phyloP scores from a whole-genome alignment of 2,329 filamentous ascomycete species.

The Trichocomaceae sp. region DNA sequence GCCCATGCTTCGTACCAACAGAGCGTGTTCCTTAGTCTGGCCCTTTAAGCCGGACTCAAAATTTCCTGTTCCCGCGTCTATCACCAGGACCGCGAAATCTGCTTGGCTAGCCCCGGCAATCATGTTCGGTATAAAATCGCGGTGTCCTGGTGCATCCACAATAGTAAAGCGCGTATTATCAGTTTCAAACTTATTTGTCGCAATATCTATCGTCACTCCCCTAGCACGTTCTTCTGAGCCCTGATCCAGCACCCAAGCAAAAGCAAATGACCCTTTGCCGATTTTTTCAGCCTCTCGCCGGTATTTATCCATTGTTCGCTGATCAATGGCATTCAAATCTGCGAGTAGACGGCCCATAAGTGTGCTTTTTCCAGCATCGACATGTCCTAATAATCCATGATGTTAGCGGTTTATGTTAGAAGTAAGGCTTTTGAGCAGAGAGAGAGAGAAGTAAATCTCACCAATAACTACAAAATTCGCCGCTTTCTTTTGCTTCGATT shows the following conservation, averaged over 20 bases:
- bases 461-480: slow-evolving; percentile 91
- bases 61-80: slow-evolving; percentile 82
- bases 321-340: slow-evolving; percentile 80
- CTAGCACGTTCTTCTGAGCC: slow-evolving; percentile 79
- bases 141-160: slow-evolving; percentile 87
- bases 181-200: slow-evolving; percentile 90
- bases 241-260: slow-evolving; percentile 96
- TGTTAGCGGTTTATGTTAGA: neutral
- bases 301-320: slow-evolving; percentile 82
- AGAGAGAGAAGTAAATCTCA: slow-evolving; percentile 37
- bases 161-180: slow-evolving; percentile 84
- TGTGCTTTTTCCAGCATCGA: slow-evolving; percentile 96
- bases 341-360: slow-evolving; percentile 91
- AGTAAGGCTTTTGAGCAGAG: neutral
- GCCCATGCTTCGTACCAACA: slow-evolving; percentile 84
- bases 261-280: slow-evolving; percentile 89
- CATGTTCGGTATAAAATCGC: slow-evolving; percentile 98
- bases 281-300: slow-evolving; percentile 82
- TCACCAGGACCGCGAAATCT: slow-evolving; percentile 89
- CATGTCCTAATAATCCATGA: slow-evolving; percentile 59
- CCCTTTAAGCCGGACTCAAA: slow-evolving; percentile 92
- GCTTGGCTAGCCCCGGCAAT: slow-evolving; percentile 94
- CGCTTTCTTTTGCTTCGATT: slow-evolving; percentile 66
- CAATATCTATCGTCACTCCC: slow-evolving; percentile 94
- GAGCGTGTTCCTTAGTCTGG: slow-evolving; percentile 87